phyloP scores from a whole-genome alignment of 345 rosid genomes.

The Clarkia xantiana region DNA sequence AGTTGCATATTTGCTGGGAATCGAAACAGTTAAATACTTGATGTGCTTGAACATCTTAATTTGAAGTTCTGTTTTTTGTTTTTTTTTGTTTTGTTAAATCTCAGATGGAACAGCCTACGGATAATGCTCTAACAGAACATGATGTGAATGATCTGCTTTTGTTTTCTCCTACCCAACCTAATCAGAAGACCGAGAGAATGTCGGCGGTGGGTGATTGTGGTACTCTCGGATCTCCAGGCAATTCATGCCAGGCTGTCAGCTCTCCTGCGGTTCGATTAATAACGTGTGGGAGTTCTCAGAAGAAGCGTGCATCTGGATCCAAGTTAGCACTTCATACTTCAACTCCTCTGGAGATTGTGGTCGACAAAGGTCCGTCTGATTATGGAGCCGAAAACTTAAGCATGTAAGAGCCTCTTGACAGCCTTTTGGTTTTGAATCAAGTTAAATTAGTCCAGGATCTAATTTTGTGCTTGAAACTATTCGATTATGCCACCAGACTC shows the following conservation, averaged over 20 bases:
- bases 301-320: slow-evolving; percentile 16
- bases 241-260: slow-evolving; percentile 24
- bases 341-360: slow-evolving; percentile 23
- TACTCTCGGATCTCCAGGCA: slow-evolving; percentile 18
- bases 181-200: slow-evolving; percentile 22
- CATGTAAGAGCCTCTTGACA: slow-evolving; percentile 37
- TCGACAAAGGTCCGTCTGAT: slow-evolving; percentile 16
- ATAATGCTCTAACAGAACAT: slow-evolving; percentile 36
- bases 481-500: no score
- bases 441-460: no score
- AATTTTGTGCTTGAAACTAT: background rate
- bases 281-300: slow-evolving; percentile 31
- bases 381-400: slow-evolving; percentile 25
- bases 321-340: slow-evolving; percentile 17
- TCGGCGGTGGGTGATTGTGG: slow-evolving; percentile 14
- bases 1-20: no score
- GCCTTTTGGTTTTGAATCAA: background rate
- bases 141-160: slow-evolving; percentile 29
- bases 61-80: no score
- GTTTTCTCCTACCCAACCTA: slow-evolving; percentile 48
- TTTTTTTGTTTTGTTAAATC: no score
- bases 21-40: no score
- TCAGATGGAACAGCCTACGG: slow-evolving; percentile 38
- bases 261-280: slow-evolving; percentile 32
- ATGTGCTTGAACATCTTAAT: no score